Percentiles rank a stretch among this genome's conserved stretches.
These are phyloP conservation scores for Porphyrellus cyaneotinctus DNA, from an alignment of 768 basidiomycete genomes.

Conservation along the genomic window DNA sequence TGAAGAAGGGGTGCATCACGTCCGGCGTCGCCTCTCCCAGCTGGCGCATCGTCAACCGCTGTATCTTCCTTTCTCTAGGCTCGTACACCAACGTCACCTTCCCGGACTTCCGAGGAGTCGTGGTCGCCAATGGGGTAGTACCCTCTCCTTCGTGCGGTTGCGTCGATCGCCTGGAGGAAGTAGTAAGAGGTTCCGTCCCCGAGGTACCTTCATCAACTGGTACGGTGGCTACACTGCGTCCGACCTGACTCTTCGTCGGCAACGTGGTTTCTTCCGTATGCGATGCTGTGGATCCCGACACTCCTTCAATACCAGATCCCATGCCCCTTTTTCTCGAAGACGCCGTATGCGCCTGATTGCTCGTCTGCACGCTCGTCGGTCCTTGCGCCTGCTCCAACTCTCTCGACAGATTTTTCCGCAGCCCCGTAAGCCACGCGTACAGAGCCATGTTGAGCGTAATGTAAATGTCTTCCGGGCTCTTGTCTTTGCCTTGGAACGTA, in stretches of 20 bases:
- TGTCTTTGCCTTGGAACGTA: conserved; percentile 54
- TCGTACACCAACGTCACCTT: conserved; percentile 44
- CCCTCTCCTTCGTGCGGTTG: conserved; percentile 18
- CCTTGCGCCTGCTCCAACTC: conserved; percentile 75
- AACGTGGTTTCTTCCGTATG: conserved; percentile 8
- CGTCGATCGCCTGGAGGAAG: conserved; percentile 11
- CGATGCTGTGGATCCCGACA: background rate
- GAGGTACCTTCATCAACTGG: conserved; percentile 9
- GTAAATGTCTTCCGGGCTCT: conserved; percentile 71
- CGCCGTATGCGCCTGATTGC: conserved; percentile 32
- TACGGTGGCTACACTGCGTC: background rate
- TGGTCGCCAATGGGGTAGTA: background rate
- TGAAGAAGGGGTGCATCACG: conserved; percentile 84
- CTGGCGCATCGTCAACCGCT: conserved; percentile 80
- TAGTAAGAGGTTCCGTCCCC: background rate
- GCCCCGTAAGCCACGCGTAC: conserved; percentile 75
- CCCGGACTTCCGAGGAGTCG: background rate
- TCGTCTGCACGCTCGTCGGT: conserved; percentile 45
- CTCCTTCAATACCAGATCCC: conserved; percentile 10
- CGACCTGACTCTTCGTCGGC: conserved; percentile 8
- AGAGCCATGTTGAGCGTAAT: conserved; percentile 80
- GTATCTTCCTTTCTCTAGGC: conserved; percentile 60
- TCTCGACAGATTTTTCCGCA: conserved; percentile 69
- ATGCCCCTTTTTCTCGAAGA: conserved; percentile 36
- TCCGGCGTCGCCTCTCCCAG: conserved; percentile 87